Evolutionary conservation across 2,329 filamentous ascomycete species (phyloP).

Genomic region (Aspergillus costaricaensis): DNA sequence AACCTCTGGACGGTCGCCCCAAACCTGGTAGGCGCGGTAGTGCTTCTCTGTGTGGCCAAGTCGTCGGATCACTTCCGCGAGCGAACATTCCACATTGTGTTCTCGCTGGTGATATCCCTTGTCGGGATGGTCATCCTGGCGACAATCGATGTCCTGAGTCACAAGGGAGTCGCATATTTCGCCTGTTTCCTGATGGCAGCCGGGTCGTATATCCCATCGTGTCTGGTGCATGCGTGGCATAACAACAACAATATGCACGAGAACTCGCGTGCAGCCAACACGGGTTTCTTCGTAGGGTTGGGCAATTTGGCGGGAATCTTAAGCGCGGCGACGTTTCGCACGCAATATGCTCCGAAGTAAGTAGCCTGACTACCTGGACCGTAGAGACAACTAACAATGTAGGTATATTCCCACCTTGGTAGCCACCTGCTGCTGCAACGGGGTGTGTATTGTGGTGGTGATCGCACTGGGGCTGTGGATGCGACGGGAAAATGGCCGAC

Average conservation of each 20-base stretch:
- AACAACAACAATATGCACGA: constrained; percentile 58
- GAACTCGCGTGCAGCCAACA: constrained; percentile 52
- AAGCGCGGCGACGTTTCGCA: constrained; percentile 49
- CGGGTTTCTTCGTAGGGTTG: constrained; percentile 51
- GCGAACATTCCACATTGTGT: constrained; percentile 50
- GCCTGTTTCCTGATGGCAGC: constrained; percentile 52
- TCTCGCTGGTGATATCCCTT: constrained; percentile 43
- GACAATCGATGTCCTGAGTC: constrained; percentile 44
- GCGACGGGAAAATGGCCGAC: constrained; percentile 47
- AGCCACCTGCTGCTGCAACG: constrained; percentile 47
- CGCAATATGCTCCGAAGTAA: constrained; percentile 50
- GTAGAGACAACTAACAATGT: not conserved
- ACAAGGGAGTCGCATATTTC: constrained; percentile 53
- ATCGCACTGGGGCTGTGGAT: constrained; percentile 49
- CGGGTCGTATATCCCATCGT: constrained; percentile 49
- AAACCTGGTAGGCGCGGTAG: constrained; percentile 50
- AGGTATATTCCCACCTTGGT: constrained; percentile 51
- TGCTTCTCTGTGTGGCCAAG: constrained; percentile 49
- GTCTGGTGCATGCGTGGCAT: constrained; percentile 54
- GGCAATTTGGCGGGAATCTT: constrained; percentile 54
- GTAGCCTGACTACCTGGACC: not conserved
- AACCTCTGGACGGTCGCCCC: constrained; percentile 54
- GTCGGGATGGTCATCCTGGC: constrained; percentile 50
- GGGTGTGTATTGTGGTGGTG: constrained; percentile 44
- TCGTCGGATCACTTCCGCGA: constrained; percentile 50